Base-by-base conservation (phyloP, 2,329 filamentous ascomycete genomes). In the Akanthomyces uredinophilus region DNA sequence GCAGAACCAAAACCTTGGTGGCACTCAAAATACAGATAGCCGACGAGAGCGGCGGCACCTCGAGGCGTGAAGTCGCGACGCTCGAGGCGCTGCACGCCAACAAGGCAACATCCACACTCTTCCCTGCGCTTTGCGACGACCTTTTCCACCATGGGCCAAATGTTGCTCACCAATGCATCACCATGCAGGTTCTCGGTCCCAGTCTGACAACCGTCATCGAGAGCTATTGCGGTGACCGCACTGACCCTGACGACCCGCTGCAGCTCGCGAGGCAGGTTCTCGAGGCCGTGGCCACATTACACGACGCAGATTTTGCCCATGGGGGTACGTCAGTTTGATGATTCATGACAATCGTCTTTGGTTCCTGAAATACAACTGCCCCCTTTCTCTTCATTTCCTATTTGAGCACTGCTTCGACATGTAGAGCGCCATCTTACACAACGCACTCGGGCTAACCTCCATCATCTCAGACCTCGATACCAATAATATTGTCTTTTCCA, bases 141-240 rank as follows among this genome's bases (percentile, higher is more conserved):
- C 54, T 61, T 39, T 8, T 54, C 18, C 72, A 61, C 27, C 10
- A 53, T 5, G 58, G 58, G 2, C 58, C 58, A 1, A 76, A 75
- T 62, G 73, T 73, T 13, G 61, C 51, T 24, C 73, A 76, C 58
- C 64, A 66, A 61, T 74, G 72, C 63, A 68, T 76, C 46, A 70
- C 74, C 20, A 70, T 70, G 62, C 69, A 73, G 64, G 62, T 73
- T 35, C 66, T 74, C 20, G 71, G 72, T 3, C 72, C 71, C 24
- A 65, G 67, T 1, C 65, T 73, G 47, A 63, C 68, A 66, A 57
- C 60, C n/a, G 65, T 73, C 43, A 63, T 70, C 18, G 24, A 59
- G 8, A 65, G 69, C 37, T 69, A 65, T 13, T 18, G n/a, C 20
- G 39, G 61, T 4, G 67, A 73, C 0, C 61, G 63, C 10, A 66